phyloP scores from a whole-genome alignment of 2,329 filamentous ascomycete species.

The Paraconiothyrium sp. region DNA sequence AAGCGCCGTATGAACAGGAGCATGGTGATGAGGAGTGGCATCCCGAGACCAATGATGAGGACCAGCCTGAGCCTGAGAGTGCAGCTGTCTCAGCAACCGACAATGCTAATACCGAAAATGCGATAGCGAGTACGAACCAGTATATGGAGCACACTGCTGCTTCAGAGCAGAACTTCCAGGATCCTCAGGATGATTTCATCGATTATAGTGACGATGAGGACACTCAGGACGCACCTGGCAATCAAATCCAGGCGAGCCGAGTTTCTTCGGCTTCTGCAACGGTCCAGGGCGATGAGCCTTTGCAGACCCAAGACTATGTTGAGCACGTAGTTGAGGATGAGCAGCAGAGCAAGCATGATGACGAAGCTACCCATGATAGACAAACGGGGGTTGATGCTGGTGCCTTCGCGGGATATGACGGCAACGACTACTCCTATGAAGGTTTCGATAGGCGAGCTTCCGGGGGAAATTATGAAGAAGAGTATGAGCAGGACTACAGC shows the following conservation, averaged over 20 bases:
- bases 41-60: neutral
- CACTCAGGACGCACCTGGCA: constrained; percentile 21
- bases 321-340: constrained; percentile 10
- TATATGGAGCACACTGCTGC: constrained; percentile 2
- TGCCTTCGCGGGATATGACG: constrained; percentile 11
- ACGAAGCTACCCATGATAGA: constrained; percentile 14
- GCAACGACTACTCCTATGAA: constrained; percentile 2
- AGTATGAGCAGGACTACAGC: constrained; percentile 27
- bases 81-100: neutral
- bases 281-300: constrained; percentile 43
- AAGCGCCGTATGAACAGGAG: constrained; percentile 3
- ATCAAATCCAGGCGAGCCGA: constrained; percentile 22
- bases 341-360: constrained; percentile 12
- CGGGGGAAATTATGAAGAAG: constrained; percentile 28
- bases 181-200: constrained; percentile 54
- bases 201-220: constrained; percentile 62
- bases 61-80: neutral
- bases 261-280: constrained; percentile 44
- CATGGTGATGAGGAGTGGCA: neutral
- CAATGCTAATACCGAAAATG: neutral
- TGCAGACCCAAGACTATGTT: constrained; percentile 22
- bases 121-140: neutral
- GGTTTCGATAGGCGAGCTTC: constrained; percentile 16
- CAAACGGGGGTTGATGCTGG: constrained; percentile 15
- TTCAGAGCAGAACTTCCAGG: constrained; percentile 22